phyloP scores from a whole-genome alignment of 1,284 basidiomycete species.

The Anthracocystis panici-leucophaei region DNA sequence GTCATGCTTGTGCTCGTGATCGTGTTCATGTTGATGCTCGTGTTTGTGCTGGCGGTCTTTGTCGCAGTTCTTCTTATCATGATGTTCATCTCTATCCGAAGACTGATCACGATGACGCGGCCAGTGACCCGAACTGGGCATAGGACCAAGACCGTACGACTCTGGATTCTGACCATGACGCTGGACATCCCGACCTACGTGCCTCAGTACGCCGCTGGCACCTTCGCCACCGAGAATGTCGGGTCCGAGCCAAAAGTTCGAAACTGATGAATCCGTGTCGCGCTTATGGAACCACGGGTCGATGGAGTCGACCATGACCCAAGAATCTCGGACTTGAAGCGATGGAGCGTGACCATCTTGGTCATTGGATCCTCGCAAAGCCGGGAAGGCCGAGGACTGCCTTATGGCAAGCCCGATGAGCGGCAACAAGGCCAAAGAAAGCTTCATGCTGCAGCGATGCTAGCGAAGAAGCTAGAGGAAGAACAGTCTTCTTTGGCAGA shows the following conservation, averaged over 20 bases:
- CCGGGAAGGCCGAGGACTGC: conserved; percentile 13
- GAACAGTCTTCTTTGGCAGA: not conserved
- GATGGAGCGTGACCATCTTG: not conserved
- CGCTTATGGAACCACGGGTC: too few relatives aligned
- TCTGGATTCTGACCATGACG: not conserved
- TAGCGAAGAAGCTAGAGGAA: not conserved
- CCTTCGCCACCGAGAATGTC: conserved; percentile 8
- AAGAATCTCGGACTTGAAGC: too few relatives aligned
- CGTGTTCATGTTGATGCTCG: too few relatives aligned
- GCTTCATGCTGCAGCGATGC: conserved; percentile 17
- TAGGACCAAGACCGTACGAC: conserved; percentile 17
- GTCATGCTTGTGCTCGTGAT: conserved; percentile 4
- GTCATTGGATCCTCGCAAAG: not conserved
- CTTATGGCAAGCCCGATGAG: conserved; percentile 14
- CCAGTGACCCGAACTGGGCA: conserved; percentile 16
- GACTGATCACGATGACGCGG: conserved; percentile 3
- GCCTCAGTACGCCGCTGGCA: conserved; percentile 1
- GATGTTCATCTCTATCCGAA: not conserved
- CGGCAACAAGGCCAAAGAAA: conserved; percentile 17
- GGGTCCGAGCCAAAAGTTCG: conserved; percentile 10
- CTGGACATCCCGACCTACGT: not conserved
- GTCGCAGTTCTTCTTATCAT: not conserved
- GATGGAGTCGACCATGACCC: too few relatives aligned
- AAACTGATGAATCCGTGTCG: not conserved
- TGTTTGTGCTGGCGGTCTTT: not conserved